Conservation (phyloP, 2,329 filamentous ascomycete species). For the Sarocladium strictum region DNA sequence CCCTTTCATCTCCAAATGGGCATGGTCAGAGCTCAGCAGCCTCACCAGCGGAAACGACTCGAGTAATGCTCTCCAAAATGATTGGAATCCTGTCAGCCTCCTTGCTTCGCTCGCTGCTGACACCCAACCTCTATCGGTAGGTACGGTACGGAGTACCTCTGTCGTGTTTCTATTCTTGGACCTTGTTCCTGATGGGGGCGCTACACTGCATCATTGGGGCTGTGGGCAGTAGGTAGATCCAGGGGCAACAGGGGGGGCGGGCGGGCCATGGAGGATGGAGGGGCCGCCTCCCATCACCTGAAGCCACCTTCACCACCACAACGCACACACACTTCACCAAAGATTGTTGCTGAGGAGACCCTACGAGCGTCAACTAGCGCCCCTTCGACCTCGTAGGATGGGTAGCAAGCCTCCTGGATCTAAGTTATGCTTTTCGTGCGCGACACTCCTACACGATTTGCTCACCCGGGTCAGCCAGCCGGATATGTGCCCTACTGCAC, state of each 20-base stretch:
- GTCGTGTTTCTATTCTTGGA: constrained; percentile 7
- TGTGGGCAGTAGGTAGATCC: constrained; percentile 5
- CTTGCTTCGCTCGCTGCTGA: not conserved
- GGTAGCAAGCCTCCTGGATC: too few species aligned
- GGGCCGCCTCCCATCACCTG: not conserved
- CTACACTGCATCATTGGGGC: constrained; percentile 1
- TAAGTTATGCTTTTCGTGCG: too few species aligned
- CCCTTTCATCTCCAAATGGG: constrained; percentile 1
- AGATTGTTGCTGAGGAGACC: constrained; percentile 4
- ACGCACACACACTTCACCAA: not conserved
- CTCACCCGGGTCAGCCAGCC: not conserved
- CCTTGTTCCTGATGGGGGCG: not conserved
- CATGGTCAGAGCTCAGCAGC: not conserved
- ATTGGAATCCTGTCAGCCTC: not conserved
- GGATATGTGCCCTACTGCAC: not conserved
- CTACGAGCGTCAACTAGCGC: constrained; percentile 3
- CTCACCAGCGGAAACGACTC: not conserved
- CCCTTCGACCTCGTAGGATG: too few species aligned
- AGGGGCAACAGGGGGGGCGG: not conserved
- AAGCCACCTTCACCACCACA: not conserved
- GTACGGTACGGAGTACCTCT: too few species aligned
- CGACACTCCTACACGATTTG: too few species aligned
- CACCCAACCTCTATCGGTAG: too few species aligned
- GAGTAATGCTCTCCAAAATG: not conserved
- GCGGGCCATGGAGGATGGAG: not conserved